These are phyloP conservation scores for Corynespora cassiicola DNA, from an alignment of 2,329 filamentous ascomycete genomes.

Conservation along the genomic window DNA sequence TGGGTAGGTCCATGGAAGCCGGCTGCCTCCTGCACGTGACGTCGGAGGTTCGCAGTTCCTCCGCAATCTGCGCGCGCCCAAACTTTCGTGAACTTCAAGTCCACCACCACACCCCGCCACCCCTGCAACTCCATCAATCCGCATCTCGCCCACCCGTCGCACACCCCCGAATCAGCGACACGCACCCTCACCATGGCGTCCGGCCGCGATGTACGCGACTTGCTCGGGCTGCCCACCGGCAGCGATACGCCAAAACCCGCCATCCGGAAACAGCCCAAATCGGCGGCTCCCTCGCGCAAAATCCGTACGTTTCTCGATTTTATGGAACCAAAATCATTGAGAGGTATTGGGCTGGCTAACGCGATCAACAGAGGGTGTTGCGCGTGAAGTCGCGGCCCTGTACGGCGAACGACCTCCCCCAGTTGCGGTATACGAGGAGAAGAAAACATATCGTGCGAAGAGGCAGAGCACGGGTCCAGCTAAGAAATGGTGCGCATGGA, in stretches of 20 bases:
- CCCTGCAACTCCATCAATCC: conserved; percentile 38
- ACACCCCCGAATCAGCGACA: conserved; percentile 21
- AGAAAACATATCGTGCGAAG: conserved; percentile 47
- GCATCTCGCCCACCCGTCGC: conserved; percentile 1
- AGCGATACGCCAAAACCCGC: conserved; percentile 49
- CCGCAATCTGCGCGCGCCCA: not conserved
- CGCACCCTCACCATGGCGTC: conserved; percentile 40
- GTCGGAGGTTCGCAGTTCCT: not conserved
- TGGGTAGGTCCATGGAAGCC: too few species aligned
- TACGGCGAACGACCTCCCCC: conserved; percentile 49
- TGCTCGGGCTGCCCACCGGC: conserved; percentile 77
- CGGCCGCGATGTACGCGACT: conserved; percentile 77
- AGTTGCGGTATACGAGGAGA: conserved; percentile 49
- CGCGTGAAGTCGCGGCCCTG: conserved; percentile 48
- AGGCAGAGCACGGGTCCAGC: conserved; percentile 46
- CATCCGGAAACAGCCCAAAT: conserved; percentile 78
- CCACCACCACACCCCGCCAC: conserved; percentile 16
- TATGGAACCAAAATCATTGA: conserved; percentile 12
- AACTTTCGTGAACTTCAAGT: conserved; percentile 18
- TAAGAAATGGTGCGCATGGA: conserved; percentile 42
- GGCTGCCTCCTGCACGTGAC: conserved; percentile 1
- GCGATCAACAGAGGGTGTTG: conserved; percentile 44
- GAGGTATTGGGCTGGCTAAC: conserved; percentile 21
- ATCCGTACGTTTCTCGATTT: conserved; percentile 52
- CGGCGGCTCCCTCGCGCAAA: conserved; percentile 59